Conservation (phyloP, 1,284 basidiomycete genomes). For the Mycosarcoma maydis region DNA sequence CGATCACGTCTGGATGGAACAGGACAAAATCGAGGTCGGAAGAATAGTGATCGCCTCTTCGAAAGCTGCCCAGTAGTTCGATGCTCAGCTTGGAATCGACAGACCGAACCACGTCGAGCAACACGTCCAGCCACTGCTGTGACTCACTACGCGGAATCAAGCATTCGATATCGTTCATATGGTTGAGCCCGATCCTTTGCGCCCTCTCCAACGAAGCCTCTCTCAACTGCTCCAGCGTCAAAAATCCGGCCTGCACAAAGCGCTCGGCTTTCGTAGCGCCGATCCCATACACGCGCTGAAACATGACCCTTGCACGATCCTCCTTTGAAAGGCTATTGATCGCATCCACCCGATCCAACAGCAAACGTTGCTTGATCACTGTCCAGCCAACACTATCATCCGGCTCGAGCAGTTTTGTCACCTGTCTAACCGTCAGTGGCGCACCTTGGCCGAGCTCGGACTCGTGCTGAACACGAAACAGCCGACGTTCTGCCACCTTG, state of each 20-base stretch:
- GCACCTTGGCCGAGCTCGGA: conserved; percentile 13
- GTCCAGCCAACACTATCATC: conserved; percentile 40
- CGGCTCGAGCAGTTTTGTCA: conserved; percentile 18
- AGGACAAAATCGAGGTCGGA: conserved; percentile 43
- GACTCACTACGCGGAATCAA: conserved; percentile 32
- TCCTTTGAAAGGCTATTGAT: conserved; percentile 16
- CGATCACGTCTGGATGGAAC: conserved; percentile 20
- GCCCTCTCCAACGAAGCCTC: conserved; percentile 31
- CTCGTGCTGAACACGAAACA: conserved; percentile 38
- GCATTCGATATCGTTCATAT: conserved; percentile 33
- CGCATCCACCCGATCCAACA: conserved; percentile 18
- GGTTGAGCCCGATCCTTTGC: conserved; percentile 25
- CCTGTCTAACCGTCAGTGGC: conserved; percentile 21
- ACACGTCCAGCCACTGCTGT: conserved; percentile 14
- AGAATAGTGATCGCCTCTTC: conserved; percentile 35
- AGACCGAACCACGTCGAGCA: conserved; percentile 16
- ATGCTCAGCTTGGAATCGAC: conserved; percentile 22
- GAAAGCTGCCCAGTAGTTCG: conserved; percentile 34
- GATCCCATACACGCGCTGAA: conserved; percentile 29
- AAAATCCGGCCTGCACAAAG: conserved; percentile 27
- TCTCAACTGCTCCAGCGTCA: conserved; percentile 27
- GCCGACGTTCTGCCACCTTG: conserved; percentile 32
- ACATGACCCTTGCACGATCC: conserved; percentile 22
- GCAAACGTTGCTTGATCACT: conserved; percentile 18
- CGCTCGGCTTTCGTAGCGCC: conserved; percentile 25